Evolutionary conservation across 495 filamentous ascomycete genomes (phyloP), one percentile per base, ranked within the genome.

Genomic region (Daldinia bambusicola): DNA sequence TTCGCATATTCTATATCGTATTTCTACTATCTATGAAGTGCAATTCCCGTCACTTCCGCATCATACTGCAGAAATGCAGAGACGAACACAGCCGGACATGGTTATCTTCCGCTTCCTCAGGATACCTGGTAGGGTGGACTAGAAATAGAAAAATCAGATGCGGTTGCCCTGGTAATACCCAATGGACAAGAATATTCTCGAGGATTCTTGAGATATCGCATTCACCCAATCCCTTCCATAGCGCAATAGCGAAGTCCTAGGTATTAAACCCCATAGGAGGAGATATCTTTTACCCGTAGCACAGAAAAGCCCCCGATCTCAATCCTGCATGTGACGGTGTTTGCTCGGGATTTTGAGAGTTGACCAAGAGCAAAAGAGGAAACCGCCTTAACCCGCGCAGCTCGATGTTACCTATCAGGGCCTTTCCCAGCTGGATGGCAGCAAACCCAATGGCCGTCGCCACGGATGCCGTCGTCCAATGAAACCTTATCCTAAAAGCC

Each of bases 391-490:
- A 72, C 50, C 64, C 70, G 70, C 55, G 16, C 61, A 3, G 3
- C 26, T 48, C n/a, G 37, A 63, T 37, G 50, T 63, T 56, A 45
- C 59, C 50, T 56, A 45, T 63, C 50, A 71, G 16, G 43, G 34
- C 37, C 55, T n/a, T 40, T 10, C 7, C 41, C 16, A 45, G 41
- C 41, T 45, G 41, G 18, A 45, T 2, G n/a, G 6, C 45, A 20
- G 18, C 1, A 48, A 55, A 48, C 61, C 70, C 70, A 73, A 69
- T 66, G 50, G 52, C 66, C 70, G 20, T 36, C 40, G 40, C 36
- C 56, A 53, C 58, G 70, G 70, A 61, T 63, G 50, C 4, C 31
- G 3, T 18, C 48, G 9, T 40, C 70, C 70, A 73, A 69, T 73
- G 14, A 37, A 18, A 63, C 30, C 4, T 5, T 16, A 50, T 63